Conservation (phyloP, 352 stramenopile genomes). For the Halophytophthora batemanensis region DNA sequence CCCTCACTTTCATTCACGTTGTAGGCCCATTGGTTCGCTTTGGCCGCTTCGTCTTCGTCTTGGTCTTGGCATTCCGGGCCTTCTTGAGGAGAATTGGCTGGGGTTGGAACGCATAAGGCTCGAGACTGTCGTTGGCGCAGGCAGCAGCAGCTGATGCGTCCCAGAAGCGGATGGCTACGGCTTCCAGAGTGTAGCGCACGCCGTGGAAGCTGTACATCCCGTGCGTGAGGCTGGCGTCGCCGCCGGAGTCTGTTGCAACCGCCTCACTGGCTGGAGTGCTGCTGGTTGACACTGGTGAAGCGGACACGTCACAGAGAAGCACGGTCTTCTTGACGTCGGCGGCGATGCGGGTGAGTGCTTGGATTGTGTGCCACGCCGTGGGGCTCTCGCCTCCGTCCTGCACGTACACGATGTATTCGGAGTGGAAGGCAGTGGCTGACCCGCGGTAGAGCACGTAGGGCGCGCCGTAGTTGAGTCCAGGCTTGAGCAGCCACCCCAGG, state of each 20-base stretch:
- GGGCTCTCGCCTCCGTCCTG: constrained; percentile 4
- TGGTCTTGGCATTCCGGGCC: constrained; percentile 23
- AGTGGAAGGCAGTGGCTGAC: constrained; percentile 50
- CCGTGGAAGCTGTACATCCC: constrained; percentile 38
- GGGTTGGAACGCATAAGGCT: constrained; percentile 35
- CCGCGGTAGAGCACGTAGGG: constrained; percentile 67
- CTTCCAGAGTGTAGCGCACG: constrained; percentile 28
- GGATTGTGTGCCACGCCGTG: constrained; percentile 47
- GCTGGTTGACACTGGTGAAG: background rate
- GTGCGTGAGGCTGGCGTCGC: constrained; percentile 10
- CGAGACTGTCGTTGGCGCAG: constrained; percentile 2
- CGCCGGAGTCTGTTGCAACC: background rate
- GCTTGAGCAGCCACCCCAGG: constrained; percentile 44
- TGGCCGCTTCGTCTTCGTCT: constrained; percentile 23
- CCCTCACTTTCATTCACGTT: background rate
- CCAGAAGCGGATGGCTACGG: constrained; percentile 58
- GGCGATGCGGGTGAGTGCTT: constrained; percentile 68
- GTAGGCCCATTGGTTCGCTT: constrained; percentile 7
- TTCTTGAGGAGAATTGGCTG: constrained; percentile 43
- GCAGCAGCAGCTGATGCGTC: constrained; percentile 28
- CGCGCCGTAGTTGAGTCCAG: constrained; percentile 72
- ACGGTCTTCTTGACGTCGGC: constrained; percentile 82
- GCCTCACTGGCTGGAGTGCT: background rate
- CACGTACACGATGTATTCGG: constrained; percentile 74
- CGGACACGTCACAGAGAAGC: constrained; percentile 47